Evolutionary conservation across 2,329 filamentous ascomycete genomes (phyloP), one percentile per base, ranked within the genome.

Genomic region (Sporothrix brunneoviolacea): DNA sequence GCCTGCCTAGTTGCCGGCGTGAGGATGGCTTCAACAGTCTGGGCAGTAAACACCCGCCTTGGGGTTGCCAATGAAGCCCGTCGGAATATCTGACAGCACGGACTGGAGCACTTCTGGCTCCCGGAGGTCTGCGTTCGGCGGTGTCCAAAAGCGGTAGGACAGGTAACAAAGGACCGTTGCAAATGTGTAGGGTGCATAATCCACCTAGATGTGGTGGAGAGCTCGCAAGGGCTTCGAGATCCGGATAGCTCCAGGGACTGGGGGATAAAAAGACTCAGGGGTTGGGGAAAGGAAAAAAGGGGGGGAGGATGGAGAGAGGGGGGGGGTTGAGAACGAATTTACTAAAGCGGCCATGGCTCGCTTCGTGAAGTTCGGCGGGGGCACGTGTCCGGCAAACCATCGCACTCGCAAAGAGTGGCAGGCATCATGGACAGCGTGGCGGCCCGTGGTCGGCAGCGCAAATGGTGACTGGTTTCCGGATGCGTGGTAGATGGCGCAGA

Each of bases 401-500:
- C 66, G 16, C 68, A 65, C 21, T 56, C 55, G n/a, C 1, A 68
- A 61, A 22, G 71, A 65, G 38, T 75, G 68, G 19, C 58, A 60
- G 28, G 61, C 57, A 60, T 80, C 75, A 53, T 61, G 60, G 10
- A 42, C 27, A 43, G 75, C 70, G 60, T 88, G 83, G 1, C 61
- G 64, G 19, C 76, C 82, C 70, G 91, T 91, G 38, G 79, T 81
- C 2, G 82, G 78, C 27, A 87, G 70, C 0, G 72, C 72, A 84
- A 85, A 90, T 1, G 88, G 87, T 0, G 87, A 86, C 57, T 80
- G 80, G 65, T 93, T 91, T 44, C 84, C 84, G 80, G 57, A 24
- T 19, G 44, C 73, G 32, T 72, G 69, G 61, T 83, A 86, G 61
- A 88, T 79, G 40, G 75, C 84, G 22, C 80, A 82, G 13, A 91